phyloP scores from a whole-genome alignment of 2,329 filamentous ascomycete species.

The Apiospora marii region DNA sequence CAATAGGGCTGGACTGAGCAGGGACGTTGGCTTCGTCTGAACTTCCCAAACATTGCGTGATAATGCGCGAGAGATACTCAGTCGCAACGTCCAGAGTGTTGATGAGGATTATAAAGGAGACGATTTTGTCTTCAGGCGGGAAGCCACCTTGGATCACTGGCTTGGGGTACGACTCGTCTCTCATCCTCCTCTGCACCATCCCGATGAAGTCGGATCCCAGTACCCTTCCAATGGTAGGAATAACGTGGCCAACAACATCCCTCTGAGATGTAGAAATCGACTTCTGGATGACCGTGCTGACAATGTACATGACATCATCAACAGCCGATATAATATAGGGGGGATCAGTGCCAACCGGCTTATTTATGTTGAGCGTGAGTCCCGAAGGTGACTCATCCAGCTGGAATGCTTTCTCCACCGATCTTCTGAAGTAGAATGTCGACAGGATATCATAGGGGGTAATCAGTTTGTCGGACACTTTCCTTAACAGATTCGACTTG shows the following conservation, averaged over 20 bases:
- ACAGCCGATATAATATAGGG: slow-evolving; percentile 95
- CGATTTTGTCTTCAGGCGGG: slow-evolving; percentile 86
- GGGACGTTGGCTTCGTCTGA: slow-evolving; percentile 46
- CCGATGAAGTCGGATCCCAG: slow-evolving; percentile 90
- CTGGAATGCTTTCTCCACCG: slow-evolving; percentile 97
- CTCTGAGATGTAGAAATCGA: slow-evolving; percentile 86
- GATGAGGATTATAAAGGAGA: slow-evolving; percentile 89
- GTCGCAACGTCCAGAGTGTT: slow-evolving; percentile 95
- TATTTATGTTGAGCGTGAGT: slow-evolving; percentile 77
- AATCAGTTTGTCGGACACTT: slow-evolving; percentile 77
- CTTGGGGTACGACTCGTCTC: slow-evolving; percentile 91
- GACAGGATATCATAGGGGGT: slow-evolving; percentile 91
- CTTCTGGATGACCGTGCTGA: slow-evolving; percentile 88
- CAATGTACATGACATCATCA: slow-evolving; percentile 99
- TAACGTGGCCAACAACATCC: slow-evolving; percentile 77
- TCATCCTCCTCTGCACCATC: slow-evolving; percentile 98
- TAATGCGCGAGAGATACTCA: slow-evolving; percentile 89
- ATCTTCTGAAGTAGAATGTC: slow-evolving; percentile 95
- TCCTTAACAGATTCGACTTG: slow-evolving; percentile 81
- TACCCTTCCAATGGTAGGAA: slow-evolving; percentile 81
- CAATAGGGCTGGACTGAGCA: slow-evolving; percentile 54
- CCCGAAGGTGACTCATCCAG: slow-evolving; percentile 87
- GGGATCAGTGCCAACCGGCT: slow-evolving; percentile 75
- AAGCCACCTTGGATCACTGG: slow-evolving; percentile 78
- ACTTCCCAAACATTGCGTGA: slow-evolving; percentile 69